Evolutionary conservation across 371 early-diverging fungal genomes (phyloP).

Genomic region (Syncephalastrum sp.): DNA sequence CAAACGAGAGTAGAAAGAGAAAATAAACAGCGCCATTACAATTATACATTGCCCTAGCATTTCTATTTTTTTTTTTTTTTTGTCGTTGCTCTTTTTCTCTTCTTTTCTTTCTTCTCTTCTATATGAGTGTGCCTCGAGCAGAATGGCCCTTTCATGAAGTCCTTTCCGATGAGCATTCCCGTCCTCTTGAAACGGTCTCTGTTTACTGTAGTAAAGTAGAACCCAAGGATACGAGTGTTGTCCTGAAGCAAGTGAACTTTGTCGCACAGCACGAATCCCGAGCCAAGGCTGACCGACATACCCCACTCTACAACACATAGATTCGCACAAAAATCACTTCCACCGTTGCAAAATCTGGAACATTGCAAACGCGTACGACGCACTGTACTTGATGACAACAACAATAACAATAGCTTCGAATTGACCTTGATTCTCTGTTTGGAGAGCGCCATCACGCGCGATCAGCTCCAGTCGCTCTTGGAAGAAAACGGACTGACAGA

Average conservation of each 20-base stretch:
- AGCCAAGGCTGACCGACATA: neutral
- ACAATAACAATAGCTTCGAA: slow-evolving; percentile 14
- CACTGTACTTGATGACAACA: slow-evolving; percentile 11
- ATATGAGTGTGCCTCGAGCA: slow-evolving; percentile 21
- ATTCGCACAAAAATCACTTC: slow-evolving; percentile 41
- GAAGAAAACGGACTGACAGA: slow-evolving; percentile 15
- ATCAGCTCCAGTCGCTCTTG: slow-evolving; percentile 13
- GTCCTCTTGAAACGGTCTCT: slow-evolving; percentile 31
- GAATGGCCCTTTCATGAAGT: slow-evolving; percentile 48
- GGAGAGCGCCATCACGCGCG: slow-evolving; percentile 10
- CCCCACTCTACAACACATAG: slow-evolving; percentile 13
- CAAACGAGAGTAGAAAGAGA: too few species aligned
- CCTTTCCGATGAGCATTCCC: slow-evolving; percentile 35
- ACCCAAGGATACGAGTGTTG: slow-evolving; percentile 34
- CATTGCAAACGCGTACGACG: slow-evolving; percentile 49
- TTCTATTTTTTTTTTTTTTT: neutral
- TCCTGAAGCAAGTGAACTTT: slow-evolving; percentile 37
- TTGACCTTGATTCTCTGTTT: slow-evolving; percentile 35
- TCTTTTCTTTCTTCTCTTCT: neutral
- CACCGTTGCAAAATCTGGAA: slow-evolving; percentile 33
- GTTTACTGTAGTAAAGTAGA: slow-evolving; percentile 44
- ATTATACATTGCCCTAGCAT: neutral
- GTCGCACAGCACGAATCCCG: neutral
- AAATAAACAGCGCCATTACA: too few species aligned
- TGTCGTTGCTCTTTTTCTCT: too few species aligned